These are phyloP conservation scores for Aspergillus nidulans DNA, from an alignment of 495 filamentous ascomycete species.

Conservation along the genomic window DNA sequence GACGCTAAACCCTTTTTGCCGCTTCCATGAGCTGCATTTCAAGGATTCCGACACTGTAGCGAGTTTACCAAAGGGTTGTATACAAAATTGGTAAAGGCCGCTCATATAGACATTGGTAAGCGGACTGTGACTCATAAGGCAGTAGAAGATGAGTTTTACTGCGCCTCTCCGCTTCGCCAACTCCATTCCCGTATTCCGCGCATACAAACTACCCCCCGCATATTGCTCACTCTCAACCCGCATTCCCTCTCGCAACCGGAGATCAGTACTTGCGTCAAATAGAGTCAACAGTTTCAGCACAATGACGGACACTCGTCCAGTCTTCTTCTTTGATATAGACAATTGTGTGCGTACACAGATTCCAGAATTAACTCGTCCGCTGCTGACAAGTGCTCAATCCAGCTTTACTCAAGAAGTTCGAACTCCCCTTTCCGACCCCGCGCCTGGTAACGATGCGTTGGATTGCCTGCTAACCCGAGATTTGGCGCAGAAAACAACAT, in stretches of 20 bases:
- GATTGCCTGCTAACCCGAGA: slow-evolving; percentile 10
- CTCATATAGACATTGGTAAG: background rate
- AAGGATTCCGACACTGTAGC: background rate
- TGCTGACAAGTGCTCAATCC: slow-evolving; percentile 6
- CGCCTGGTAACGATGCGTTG: background rate
- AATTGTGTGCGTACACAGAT: slow-evolving; percentile 66
- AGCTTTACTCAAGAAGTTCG: slow-evolving; percentile 54
- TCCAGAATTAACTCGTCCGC: background rate
- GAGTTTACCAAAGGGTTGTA: background rate
- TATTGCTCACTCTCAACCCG: background rate
- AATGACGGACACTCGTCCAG: slow-evolving; percentile 43
- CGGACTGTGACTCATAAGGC: background rate
- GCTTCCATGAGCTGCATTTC: background rate
- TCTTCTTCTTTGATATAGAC: slow-evolving; percentile 95
- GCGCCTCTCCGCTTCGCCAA: background rate
- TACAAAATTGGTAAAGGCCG: background rate
- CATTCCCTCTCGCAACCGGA: background rate
- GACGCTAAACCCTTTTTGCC: slow-evolving; percentile 10
- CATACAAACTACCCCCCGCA: background rate
- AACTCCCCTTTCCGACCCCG: background rate
- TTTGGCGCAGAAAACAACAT: slow-evolving; percentile 55
- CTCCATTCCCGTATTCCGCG: background rate
- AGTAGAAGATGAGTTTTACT: background rate
- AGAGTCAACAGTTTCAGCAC: background rate
- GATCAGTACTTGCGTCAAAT: background rate